Conservation (phyloP, 805 yeast species). For the Saturnispora silvae region DNA sequence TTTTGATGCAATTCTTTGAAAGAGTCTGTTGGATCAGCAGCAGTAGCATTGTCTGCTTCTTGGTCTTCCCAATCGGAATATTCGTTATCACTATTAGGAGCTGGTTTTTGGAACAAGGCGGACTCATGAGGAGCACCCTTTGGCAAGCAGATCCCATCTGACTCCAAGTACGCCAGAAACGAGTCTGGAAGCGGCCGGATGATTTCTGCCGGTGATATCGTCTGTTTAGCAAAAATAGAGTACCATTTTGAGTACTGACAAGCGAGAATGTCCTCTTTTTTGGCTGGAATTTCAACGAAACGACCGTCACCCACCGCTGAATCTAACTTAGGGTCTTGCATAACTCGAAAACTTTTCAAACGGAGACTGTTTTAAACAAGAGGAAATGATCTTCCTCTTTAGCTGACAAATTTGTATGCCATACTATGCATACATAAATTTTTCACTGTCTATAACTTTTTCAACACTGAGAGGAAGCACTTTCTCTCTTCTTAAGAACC, state of each 20-base stretch:
- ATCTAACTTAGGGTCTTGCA: no score
- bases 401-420: no score
- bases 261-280: conserved; percentile 34
- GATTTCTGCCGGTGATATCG: conserved; percentile 38
- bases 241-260: conserved; percentile 58
- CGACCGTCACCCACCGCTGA: conserved; percentile 6
- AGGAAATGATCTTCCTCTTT: no score
- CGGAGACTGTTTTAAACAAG: no score
- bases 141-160: conserved; percentile 63
- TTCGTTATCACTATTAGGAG: conserved; percentile 45
- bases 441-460: not conserved
- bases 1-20: conserved; percentile 53
- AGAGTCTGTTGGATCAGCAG: conserved; percentile 32
- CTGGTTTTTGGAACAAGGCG: conserved; percentile 22
- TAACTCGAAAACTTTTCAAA: no score
- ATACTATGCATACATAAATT: no score
- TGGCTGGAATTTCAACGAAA: conserved; percentile 19
- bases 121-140: conserved; percentile 29
- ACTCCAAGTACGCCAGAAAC: conserved; percentile 49
- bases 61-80: conserved; percentile 65
- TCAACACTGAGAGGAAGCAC: no score
- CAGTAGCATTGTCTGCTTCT: conserved; percentile 14
- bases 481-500: no score
- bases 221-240: conserved; percentile 33
- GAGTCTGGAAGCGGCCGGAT: conserved; percentile 46